phyloP scores from a whole-genome alignment of 805 yeast species.

The Yamadazyma philogaea region DNA sequence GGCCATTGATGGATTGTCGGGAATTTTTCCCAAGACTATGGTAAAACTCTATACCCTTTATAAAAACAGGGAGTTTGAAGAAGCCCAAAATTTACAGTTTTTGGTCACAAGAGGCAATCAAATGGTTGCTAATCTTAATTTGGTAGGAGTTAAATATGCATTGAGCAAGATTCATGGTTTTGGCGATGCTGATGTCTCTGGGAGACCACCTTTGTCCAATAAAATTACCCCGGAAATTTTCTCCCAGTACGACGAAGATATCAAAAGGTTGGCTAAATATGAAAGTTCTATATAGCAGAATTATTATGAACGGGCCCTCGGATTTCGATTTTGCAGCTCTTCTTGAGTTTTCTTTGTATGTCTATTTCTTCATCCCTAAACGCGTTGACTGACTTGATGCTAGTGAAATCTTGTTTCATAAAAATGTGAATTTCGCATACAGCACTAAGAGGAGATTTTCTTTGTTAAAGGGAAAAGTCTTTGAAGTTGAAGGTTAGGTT shows the following conservation, averaged over 20 bases:
- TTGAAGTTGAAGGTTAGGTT: too few relatives aligned
- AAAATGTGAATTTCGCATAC: too few relatives aligned
- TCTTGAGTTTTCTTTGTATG: too few relatives aligned
- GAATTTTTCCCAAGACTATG: conserved; percentile 23
- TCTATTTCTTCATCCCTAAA: too few relatives aligned
- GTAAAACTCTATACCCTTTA: conserved; percentile 16
- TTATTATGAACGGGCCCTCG: too few relatives aligned
- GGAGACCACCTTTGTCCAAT: conserved; percentile 15
- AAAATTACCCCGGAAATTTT: conserved; percentile 6
- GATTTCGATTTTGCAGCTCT: too few relatives aligned
- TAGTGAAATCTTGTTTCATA: too few relatives aligned
- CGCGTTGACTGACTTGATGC: too few relatives aligned
- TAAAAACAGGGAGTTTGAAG: conserved; percentile 11
- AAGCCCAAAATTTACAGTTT: conserved; percentile 19
- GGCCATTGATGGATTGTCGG: conserved; percentile 26
- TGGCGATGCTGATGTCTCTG: conserved; percentile 16
- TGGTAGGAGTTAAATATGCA: conserved; percentile 29
- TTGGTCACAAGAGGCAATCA: conserved; percentile 22
- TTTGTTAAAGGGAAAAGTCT: too few relatives aligned
- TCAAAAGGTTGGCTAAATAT: conserved; percentile 9
- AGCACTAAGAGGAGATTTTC: too few relatives aligned
- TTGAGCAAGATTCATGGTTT: conserved; percentile 18
- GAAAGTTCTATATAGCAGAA: too few relatives aligned
- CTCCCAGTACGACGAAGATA: conserved; percentile 7
- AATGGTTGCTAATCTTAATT: conserved; percentile 26